Percentiles rank a stretch among this genome's conserved stretches.
These are phyloP conservation scores for Hemileccinum impolitum DNA, from an alignment of 768 basidiomycete species.

Conservation along the genomic window DNA sequence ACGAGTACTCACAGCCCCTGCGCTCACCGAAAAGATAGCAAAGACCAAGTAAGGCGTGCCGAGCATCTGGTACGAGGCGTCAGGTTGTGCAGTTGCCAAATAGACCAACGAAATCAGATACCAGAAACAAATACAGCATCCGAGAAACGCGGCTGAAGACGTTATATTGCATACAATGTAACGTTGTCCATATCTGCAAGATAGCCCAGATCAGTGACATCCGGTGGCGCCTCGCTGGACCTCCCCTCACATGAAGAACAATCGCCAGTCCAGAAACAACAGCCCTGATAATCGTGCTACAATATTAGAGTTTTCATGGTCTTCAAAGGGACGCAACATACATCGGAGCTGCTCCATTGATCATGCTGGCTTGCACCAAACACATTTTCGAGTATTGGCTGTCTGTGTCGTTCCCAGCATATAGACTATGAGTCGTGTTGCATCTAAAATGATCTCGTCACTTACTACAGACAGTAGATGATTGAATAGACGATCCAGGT, in stretches of 20 bases:
- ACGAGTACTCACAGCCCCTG: slow-evolving; percentile 36
- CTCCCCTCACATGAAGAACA: slow-evolving; percentile 38
- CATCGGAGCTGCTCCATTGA: slow-evolving; percentile 54
- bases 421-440: slow-evolving; percentile 30
- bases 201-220: slow-evolving; percentile 1
- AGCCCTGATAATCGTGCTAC: slow-evolving; percentile 32
- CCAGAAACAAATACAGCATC: slow-evolving; percentile 23
- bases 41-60: slow-evolving; percentile 42
- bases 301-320: background rate
- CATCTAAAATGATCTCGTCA: background rate
- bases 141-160: slow-evolving; percentile 22
- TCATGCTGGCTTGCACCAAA: slow-evolving; percentile 49
- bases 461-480: slow-evolving; percentile 50
- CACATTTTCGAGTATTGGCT: slow-evolving; percentile 38
- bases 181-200: slow-evolving; percentile 37
- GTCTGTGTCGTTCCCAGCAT: slow-evolving; percentile 24
- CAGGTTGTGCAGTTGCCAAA: slow-evolving; percentile 4
- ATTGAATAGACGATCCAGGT: slow-evolving; percentile 56
- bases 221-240: background rate
- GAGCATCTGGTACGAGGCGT: slow-evolving; percentile 31
- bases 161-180: slow-evolving; percentile 23
- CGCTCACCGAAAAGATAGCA: slow-evolving; percentile 36
- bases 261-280: slow-evolving; percentile 39
- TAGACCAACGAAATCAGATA: slow-evolving; percentile 10
- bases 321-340: slow-evolving; percentile 25